Evolutionary conservation across 179 eudicot species (phyloP), one percentile per base, ranked within the genome.

Genomic region (Corrigiola litoralis): DNA sequence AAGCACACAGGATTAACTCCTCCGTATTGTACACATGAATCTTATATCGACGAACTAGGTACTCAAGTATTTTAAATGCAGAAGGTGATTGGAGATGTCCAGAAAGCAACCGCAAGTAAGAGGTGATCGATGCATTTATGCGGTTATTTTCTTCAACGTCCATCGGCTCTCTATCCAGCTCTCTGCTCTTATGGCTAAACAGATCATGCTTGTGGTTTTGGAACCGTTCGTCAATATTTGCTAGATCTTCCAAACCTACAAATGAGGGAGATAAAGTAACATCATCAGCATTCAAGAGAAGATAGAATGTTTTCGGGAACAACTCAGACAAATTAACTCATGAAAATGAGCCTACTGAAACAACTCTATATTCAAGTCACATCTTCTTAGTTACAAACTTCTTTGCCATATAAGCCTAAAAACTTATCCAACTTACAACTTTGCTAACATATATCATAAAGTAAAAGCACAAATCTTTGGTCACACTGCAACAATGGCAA

Each of bases 31-130:
- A 84, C 65, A 82, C 84, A 31, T 94, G 86, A 79, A 94, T 74
- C 90, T 90, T 87, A 81, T 81, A 90, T 76, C 97, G 82, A 5
- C 99, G 95, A 56, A 94, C 79, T 74, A 94, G 72, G 77, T 87
- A 94, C 76, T 94, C 99, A 11, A 94, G 77, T 1, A 95, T 87
- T 81, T 85, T 87, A 16, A 80, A 58, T 0, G 97, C 87, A 14
- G 95, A 83, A 53, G 72, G 78, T 37, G 72, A 81, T 49, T 79
- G 80, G 64, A 94, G 77, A 66, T 86, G 72, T 18, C 88, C 95
- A 0, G 97, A 87, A 10, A 94, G 78, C 58, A 94, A 74, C 49
- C 85, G 78, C 69, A 94, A 70, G 77, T 87, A 94, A 5, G 91
- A 87, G 63, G 61, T 53, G 67, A 90, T 81, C 1, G 91, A 72